phyloP scores from a whole-genome alignment of 768 basidiomycete genomes.

The Pleurotus giganteus region DNA sequence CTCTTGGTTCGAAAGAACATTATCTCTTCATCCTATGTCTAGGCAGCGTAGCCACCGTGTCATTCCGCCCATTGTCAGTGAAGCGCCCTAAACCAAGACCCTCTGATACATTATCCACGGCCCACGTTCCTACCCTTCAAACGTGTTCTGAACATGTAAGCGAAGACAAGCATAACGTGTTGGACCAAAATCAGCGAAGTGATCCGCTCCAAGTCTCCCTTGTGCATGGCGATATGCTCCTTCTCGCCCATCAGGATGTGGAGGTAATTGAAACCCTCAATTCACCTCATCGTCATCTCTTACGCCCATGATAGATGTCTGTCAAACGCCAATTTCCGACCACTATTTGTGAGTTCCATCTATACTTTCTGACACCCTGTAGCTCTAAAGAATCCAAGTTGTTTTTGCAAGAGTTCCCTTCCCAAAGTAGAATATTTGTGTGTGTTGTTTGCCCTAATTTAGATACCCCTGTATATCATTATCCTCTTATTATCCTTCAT shows the following conservation, averaged over 20 bases:
- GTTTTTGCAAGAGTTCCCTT: background rate
- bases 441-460: slow-evolving; percentile 9
- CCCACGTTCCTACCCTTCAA: background rate
- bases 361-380: background rate
- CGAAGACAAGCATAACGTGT: background rate
- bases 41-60: slow-evolving; percentile 9
- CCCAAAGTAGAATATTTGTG: background rate
- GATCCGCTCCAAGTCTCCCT: background rate
- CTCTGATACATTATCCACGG: slow-evolving; percentile 7
- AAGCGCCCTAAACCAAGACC: slow-evolving; percentile 25
- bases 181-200: background rate
- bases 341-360: background rate
- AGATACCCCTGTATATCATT: slow-evolving; percentile 8
- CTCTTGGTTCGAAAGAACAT: slow-evolving; percentile 78
- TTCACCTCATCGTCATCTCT: background rate
- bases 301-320: background rate
- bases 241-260: background rate
- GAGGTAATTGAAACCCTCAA: background rate
- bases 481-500: too few species aligned
- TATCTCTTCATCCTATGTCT: slow-evolving; percentile 41
- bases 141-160: background rate
- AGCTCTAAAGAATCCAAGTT: background rate
- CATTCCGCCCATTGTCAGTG: slow-evolving; percentile 29
- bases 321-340: background rate
- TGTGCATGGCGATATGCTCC: slow-evolving; percentile 4